These are phyloP conservation scores for Dendrobium nobile DNA, from an alignment of 106 monocot genomes.

Conservation along the genomic window DNA sequence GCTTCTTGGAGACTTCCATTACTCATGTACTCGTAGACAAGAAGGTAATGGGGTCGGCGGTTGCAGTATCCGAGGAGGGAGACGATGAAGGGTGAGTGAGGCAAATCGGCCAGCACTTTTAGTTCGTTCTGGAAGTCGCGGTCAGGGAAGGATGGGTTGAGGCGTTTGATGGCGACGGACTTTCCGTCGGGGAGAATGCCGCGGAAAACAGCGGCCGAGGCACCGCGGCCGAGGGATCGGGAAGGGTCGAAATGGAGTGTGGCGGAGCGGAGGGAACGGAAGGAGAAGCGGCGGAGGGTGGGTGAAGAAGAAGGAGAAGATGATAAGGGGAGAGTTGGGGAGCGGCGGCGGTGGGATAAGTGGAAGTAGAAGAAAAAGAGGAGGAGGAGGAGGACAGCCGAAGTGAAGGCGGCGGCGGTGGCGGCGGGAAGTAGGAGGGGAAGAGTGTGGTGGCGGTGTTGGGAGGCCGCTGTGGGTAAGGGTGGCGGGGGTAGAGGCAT, in stretches of 20 bases:
- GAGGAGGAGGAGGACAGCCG: neutral
- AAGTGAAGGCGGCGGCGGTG: neutral
- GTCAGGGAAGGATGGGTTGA: slow-evolving; percentile 15
- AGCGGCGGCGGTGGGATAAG: neutral
- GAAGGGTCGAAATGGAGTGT: slow-evolving; percentile 15
- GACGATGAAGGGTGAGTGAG: slow-evolving; percentile 40
- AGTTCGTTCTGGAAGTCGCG: slow-evolving; percentile 50
- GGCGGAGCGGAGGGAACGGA: slow-evolving; percentile 6
- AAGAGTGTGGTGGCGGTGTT: neutral
- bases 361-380: neutral
- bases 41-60: slow-evolving; percentile 16
- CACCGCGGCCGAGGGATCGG: slow-evolving; percentile 44
- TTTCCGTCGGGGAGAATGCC: slow-evolving; percentile 27
- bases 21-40: slow-evolving; percentile 57
- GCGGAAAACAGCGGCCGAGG: slow-evolving; percentile 50
- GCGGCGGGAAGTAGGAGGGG: neutral
- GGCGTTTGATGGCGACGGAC: slow-evolving; percentile 45
- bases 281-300: slow-evolving; percentile 13
- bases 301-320: slow-evolving; percentile 1
- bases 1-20: slow-evolving; percentile 51
- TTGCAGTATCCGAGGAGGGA: slow-evolving; percentile 56
- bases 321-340: slow-evolving; percentile 1
- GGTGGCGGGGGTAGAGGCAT: neutral
- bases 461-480: neutral
- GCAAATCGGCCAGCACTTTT: slow-evolving; percentile 29